Base-by-base conservation (phyloP, 306 rosid genomes). In the Vicia faba region DNA sequence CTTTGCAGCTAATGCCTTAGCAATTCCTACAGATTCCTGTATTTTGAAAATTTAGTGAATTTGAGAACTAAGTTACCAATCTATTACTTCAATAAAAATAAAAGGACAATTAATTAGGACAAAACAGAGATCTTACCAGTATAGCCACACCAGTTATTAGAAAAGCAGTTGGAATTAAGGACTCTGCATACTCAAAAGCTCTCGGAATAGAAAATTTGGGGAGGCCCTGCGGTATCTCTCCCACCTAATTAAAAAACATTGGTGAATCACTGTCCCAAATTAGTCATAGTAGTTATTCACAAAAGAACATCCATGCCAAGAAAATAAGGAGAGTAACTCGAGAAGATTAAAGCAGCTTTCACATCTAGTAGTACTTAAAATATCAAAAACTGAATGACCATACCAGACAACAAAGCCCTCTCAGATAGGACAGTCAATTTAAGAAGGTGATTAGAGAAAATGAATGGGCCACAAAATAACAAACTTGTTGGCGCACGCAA, bases 1-100 rank as follows among this genome's bases (percentile, higher is more conserved):
- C 78, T 93, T 93, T 8, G 95, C 98, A 50, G 98, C 98, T 76
- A 93, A 84, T 35, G 98, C 97, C 81, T 93, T 93, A 28, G 98
- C 98, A 79, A 93, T 93, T 64, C 98, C 98, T 72, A 93, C 98
- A 16, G 98, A 93, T 79, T 93, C 98, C 98, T 93, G 70, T 31
- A 76, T 59, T 71, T 70, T 53, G 57, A 75, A 79, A 69, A 58
- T 51, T 45, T 11, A 75, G 50, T 41, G 53, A 40, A 68, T 31
- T 50, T 39, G 23, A 23, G 56, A 77, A 49, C 64, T 69, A 35
- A 49, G 39, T 57, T 63, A 39, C 14, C 62, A 53, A 59, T 28
- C 18, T 39, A 68, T 61, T 54, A 53, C 39, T 59, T 62, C 14
- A 45, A 13, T 40, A 6, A 70, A 25, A 54, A 20, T 45, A 61